A percentile compares a stretch with the other conserved stretches of the same genome.
These are phyloP conservation scores for Haplosporangium gracile DNA, from an alignment of 192 early-diverging fungal species.

Conservation along the genomic window DNA sequence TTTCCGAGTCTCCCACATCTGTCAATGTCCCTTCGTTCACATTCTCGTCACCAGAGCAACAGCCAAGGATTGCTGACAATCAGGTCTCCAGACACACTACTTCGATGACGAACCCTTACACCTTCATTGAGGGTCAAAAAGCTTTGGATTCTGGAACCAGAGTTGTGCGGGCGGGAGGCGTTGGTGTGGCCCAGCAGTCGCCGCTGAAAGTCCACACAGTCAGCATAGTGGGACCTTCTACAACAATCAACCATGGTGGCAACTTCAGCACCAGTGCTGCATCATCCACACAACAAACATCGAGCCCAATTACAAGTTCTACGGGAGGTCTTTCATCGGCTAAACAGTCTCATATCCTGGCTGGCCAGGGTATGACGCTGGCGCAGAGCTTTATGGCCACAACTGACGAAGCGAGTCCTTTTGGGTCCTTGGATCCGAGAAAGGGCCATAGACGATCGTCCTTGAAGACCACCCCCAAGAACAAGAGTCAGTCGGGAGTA, in stretches of 20 bases:
- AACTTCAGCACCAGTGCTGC: not conserved
- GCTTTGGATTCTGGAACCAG: not conserved
- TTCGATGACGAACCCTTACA: not conserved
- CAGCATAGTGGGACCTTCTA: not conserved
- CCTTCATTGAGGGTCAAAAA: not conserved
- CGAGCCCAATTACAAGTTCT: not conserved
- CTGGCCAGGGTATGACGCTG: not conserved
- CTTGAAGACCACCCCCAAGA: slow-evolving; percentile 11
- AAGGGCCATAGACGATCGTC: slow-evolving; percentile 33
- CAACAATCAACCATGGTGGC: not conserved
- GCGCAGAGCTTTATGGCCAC: not conserved
- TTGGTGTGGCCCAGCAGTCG: not conserved
- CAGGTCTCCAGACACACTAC: not conserved
- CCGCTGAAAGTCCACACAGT: not conserved
- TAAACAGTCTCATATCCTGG: not conserved
- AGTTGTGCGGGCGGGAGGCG: not conserved
- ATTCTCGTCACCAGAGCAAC: not conserved
- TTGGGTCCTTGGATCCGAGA: not conserved
- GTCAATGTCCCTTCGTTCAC: not conserved
- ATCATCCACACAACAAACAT: not conserved
- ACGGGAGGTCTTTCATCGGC: not conserved
- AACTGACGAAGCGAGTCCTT: not conserved
- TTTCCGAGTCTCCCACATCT: not conserved
- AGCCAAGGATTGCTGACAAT: not conserved
- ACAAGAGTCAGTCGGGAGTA: not conserved